These are phyloP conservation scores for Colletotrichum echinochloae DNA, from an alignment of 2,329 filamentous ascomycete genomes.

Conservation along the genomic window DNA sequence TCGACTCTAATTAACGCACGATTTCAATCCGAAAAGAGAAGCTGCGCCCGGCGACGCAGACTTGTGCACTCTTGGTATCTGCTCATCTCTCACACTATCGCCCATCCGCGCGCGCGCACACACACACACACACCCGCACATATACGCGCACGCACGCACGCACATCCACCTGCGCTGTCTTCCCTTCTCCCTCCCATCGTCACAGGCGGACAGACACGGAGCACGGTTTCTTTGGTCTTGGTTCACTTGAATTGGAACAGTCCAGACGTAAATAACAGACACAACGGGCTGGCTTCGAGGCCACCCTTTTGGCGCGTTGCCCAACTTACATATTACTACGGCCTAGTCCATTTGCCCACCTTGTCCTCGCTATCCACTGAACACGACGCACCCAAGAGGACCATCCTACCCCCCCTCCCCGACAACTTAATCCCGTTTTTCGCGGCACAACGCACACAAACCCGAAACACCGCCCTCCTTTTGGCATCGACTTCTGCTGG, in stretches of 20 bases:
- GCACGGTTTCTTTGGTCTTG: slow-evolving; percentile 15
- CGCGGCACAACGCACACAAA: slow-evolving; percentile 39
- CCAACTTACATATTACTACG: slow-evolving; percentile 34
- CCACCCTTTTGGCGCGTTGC: slow-evolving; percentile 31
- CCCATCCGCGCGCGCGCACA: not conserved
- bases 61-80: slow-evolving; percentile 28
- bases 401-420: slow-evolving; percentile 33
- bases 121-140: not conserved
- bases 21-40: slow-evolving; percentile 31
- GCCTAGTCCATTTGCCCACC: slow-evolving; percentile 19
- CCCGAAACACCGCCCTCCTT: slow-evolving; percentile 40
- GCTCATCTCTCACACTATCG: slow-evolving; percentile 11
- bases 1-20: slow-evolving; percentile 39
- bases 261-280: slow-evolving; percentile 18
- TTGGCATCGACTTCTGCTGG: slow-evolving; percentile 40
- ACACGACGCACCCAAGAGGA: slow-evolving; percentile 28
- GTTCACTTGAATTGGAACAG: slow-evolving; percentile 3
- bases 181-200: not conserved
- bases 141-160: not conserved
- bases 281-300: slow-evolving; percentile 31
- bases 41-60: slow-evolving; percentile 32
- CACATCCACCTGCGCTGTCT: slow-evolving; percentile 13
- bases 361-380: slow-evolving; percentile 3
- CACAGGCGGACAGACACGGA: slow-evolving; percentile 20
- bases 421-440: slow-evolving; percentile 39